phyloP scores from a whole-genome alignment of 805 yeast genomes.

The Vanderwaltozyma polyspora region DNA sequence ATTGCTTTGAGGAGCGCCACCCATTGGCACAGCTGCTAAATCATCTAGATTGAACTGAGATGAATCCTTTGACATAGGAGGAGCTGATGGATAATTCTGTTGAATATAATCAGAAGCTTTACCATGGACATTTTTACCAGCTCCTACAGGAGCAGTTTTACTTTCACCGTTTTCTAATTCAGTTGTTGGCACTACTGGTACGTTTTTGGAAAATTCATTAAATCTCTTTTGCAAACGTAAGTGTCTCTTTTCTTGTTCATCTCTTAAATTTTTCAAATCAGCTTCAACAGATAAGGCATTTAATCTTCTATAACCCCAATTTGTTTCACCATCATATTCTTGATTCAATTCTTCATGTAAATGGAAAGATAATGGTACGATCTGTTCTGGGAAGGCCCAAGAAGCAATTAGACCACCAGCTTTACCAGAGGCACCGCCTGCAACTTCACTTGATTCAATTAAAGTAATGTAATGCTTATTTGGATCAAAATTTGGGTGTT shows the following conservation, averaged over 20 bases:
- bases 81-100: background rate
- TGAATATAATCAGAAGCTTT: background rate
- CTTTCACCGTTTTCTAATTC: background rate
- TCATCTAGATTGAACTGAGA: background rate
- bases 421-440: constrained; percentile 95
- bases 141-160: background rate
- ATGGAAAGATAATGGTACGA: constrained; percentile 78
- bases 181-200: background rate
- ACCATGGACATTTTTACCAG: constrained; percentile 1
- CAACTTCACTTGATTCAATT: constrained; percentile 82
- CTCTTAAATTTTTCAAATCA: constrained; percentile 35
- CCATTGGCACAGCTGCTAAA: background rate
- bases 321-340: constrained; percentile 64
- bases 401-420: constrained; percentile 92
- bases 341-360: constrained; percentile 75
- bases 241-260: constrained; percentile 2
- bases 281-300: constrained; percentile 88
- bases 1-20: background rate
- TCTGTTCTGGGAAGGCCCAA: constrained; percentile 95
- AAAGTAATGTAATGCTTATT: constrained; percentile 70
- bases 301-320: constrained; percentile 88
- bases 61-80: background rate
- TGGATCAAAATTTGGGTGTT: constrained; percentile 71
- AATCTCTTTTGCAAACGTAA: constrained; percentile 1
- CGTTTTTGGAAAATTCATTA: background rate